Evolutionary conservation across 768 basidiomycete genomes (phyloP).

Genomic region (Boletus sp.): DNA sequence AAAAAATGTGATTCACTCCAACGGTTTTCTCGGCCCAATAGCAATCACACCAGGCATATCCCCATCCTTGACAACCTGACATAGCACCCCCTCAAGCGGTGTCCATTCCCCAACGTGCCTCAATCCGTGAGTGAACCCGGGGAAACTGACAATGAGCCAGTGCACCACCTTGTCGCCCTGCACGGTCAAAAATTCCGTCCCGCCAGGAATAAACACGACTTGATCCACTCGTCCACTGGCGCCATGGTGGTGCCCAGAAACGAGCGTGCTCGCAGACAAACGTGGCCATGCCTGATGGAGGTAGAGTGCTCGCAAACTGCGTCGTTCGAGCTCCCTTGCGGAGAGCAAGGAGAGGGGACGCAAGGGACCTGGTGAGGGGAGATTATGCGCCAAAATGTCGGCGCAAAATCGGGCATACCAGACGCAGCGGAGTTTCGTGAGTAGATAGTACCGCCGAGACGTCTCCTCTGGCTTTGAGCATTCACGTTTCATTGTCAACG

Average conservation of each 20-base stretch:
- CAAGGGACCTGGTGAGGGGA: conserved; percentile 20
- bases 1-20: not conserved
- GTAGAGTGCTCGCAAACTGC: conserved; percentile 27
- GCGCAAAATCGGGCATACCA: conserved; percentile 23
- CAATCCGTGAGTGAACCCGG: conserved; percentile 12
- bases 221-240: conserved; percentile 17
- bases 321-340: conserved; percentile 24
- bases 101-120: conserved; percentile 22
- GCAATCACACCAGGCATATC: conserved; percentile 19
- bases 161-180: conserved; percentile 23
- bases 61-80: conserved; percentile 21
- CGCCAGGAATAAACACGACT: conserved; percentile 25
- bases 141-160: conserved; percentile 20
- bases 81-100: conserved; percentile 11
- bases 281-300: conserved; percentile 23
- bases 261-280: conserved; percentile 11
- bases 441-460: conserved; percentile 26
- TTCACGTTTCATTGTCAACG: not conserved
- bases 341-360: conserved; percentile 12
- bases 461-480: conserved; percentile 15
- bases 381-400: conserved; percentile 18
- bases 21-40: conserved; percentile 15
- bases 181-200: conserved; percentile 27
- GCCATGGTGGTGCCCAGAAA: not conserved
- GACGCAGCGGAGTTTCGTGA: conserved; percentile 24